These are phyloP conservation scores for Noccaea bulbosa DNA, from an alignment of 345 rosid species.

Conservation along the genomic window DNA sequence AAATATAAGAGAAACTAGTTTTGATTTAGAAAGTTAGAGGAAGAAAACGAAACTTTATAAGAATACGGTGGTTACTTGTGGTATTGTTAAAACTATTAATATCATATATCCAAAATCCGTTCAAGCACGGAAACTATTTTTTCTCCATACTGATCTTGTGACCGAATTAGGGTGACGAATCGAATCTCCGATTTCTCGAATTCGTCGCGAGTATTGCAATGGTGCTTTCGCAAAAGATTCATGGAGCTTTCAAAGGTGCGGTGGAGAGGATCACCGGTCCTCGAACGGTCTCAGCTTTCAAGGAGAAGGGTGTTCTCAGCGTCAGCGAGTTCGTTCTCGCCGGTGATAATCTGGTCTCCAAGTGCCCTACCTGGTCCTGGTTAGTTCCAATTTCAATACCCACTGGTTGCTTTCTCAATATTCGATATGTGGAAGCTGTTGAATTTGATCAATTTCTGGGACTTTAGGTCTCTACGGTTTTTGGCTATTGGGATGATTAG, in stretches of 20 bases:
- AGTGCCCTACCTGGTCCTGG: slow-evolving; percentile 99
- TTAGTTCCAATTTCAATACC: slow-evolving; percentile 28
- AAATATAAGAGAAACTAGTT: neutral
- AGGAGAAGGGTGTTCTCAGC: slow-evolving; percentile 94
- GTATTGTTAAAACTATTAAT: neutral
- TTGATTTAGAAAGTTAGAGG: neutral
- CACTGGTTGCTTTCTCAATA: neutral
- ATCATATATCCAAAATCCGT: slow-evolving; percentile 14
- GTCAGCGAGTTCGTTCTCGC: slow-evolving; percentile 84
- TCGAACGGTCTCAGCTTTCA: slow-evolving; percentile 89
- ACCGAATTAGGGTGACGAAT: slow-evolving; percentile 5
- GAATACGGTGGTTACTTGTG: neutral
- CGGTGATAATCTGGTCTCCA: slow-evolving; percentile 92
- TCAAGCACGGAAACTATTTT: neutral
- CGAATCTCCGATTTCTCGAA: slow-evolving; percentile 3
- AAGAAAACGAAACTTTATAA: neutral
- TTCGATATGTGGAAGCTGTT: neutral
- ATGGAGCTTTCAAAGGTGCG: slow-evolving; percentile 87
- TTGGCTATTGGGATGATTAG: neutral
- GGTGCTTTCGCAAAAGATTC: slow-evolving; percentile 69
- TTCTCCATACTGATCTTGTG: neutral
- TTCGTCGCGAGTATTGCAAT: slow-evolving; percentile 3
- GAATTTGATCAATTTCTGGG: neutral
- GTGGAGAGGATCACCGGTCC: slow-evolving; percentile 86
- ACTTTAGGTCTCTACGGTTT: neutral